Evolutionary conservation across 257 asterid genomes (phyloP), one percentile per base, ranked within the genome.

Genomic region (Solanum chmielewskii): DNA sequence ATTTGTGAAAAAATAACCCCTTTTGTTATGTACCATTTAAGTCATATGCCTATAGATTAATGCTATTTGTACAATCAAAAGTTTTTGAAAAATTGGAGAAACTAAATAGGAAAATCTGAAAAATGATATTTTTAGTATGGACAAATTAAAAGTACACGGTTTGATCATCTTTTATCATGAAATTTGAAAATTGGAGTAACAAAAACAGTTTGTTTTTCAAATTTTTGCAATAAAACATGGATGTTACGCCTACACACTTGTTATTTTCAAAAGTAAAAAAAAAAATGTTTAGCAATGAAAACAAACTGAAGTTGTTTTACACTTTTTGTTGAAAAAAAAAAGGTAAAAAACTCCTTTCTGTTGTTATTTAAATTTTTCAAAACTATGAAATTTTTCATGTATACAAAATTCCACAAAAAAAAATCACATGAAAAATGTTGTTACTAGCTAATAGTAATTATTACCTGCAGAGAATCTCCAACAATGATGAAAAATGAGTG

Each of bases 401-500:
- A 27, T 21, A 21, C 27, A 60, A 11, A 56, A 60, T 60, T 25
- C 68, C 21, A 60, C 23, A 52, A 62, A 23, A 4, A 25, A 31
- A 29, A 29, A 29, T 64, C 71, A 64, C 71, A 64, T 64, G 71
- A 4, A 64, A 64, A 64, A n/a, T 64, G 71, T 64, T 23, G 29
- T 5, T n/a, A 62, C 27, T 9, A 45, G 52, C 12, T 2, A 10
- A 8, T 16, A 4, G 16, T 18, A 69, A 74, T 29, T 15, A 45
- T 18, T 88, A 88, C 90, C 88, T 88, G 90, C 11, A 88, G 59
- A 11, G 88, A 76, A 59, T 88, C 86, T 35, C 88, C 90, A 56
- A 88, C 90, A 35, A 74, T 33, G 86, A 88, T 68, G 88, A 85
- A 88, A 68, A 88, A 66, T 70, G 88, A 85, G 86, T 42, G 37